Evolutionary conservation across 2,329 filamentous ascomycete species (phyloP), one percentile per base, ranked within the genome.

Genomic region (Didymellaceae sp.): DNA sequence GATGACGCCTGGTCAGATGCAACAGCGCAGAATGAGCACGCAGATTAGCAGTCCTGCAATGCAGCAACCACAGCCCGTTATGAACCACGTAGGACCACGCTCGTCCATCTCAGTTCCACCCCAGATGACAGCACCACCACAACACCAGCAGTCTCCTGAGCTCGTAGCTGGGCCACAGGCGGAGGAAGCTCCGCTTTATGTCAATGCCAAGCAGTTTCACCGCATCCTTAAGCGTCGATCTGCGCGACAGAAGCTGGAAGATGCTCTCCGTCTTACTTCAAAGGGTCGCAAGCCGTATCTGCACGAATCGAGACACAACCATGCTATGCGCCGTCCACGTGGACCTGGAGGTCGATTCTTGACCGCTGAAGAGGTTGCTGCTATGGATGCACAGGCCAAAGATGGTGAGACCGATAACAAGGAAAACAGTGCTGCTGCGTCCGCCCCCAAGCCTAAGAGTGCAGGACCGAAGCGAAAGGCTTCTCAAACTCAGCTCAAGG

Each of bases 121-220:
- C 72, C 79, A 45, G 46, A 80, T 82, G 72, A 74, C 79, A 45
- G 80, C 85, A 8, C 77, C 84, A 8, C 87, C 88, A 68, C 86
- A 87, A 75, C 83, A 84, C 55, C 85, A 85, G 52, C 86, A 90
- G 56, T 93, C 91, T 1, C 90, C 91, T 6, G 92, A 97, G 70
- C 85, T 94, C 64, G 83, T 88, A 1, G 79, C 87, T 6, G 81
- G 79, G 11, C 82, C 83, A 11, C 68, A 62, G 40, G 86, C 86
- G 4, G 94, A 97, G 72, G 94, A 99, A 70, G 93, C 93, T 0
- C 94, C 94, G 0, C 79, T 99, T 1, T 99, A 99, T 64, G 94
- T 99, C 67, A 99, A 99, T 66, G 94, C 94, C 5, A 99, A 99
- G 74, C 94, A 99, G 68, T 99, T 99, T 63, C 94, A 99, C 71